Conservation (phyloP, 768 basidiomycete genomes). For the Hericium rajendrae region DNA sequence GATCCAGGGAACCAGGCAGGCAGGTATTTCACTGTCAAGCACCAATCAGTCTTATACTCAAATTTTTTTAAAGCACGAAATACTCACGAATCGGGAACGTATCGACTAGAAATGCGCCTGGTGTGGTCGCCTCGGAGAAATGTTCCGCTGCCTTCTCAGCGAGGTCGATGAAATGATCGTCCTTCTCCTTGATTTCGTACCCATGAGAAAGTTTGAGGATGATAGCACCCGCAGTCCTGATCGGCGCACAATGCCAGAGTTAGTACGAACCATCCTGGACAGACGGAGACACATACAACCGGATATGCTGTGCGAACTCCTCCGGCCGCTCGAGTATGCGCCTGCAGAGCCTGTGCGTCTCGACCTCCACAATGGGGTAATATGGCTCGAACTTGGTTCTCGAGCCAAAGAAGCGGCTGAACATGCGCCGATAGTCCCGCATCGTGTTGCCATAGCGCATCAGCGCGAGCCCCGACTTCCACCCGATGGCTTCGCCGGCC, state of each 20-base stretch:
- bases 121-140: background rate
- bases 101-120: conserved; percentile 4
- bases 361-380: background rate
- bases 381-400: background rate
- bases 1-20: conserved; percentile 19
- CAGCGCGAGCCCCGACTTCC: background rate
- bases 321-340: conserved; percentile 4
- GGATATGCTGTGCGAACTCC: conserved; percentile 2
- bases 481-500: conserved; percentile 1
- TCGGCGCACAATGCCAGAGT: too few species aligned
- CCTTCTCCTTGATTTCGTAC: conserved; percentile 11
- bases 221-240: conserved; percentile 9
- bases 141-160: background rate
- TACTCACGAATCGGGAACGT: background rate
- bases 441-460: conserved; percentile 2
- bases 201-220: conserved; percentile 18
- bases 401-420: conserved; percentile 4
- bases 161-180: conserved; percentile 9
- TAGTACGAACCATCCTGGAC: background rate
- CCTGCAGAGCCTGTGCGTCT: background rate
- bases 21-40: conserved; percentile 12
- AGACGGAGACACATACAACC: background rate
- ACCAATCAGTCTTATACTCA: background rate
- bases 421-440: background rate
- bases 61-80: conserved; percentile 1